These are phyloP conservation scores for Mollisia scopiformis DNA, from an alignment of 2,329 filamentous ascomycete species.

Conservation along the genomic window DNA sequence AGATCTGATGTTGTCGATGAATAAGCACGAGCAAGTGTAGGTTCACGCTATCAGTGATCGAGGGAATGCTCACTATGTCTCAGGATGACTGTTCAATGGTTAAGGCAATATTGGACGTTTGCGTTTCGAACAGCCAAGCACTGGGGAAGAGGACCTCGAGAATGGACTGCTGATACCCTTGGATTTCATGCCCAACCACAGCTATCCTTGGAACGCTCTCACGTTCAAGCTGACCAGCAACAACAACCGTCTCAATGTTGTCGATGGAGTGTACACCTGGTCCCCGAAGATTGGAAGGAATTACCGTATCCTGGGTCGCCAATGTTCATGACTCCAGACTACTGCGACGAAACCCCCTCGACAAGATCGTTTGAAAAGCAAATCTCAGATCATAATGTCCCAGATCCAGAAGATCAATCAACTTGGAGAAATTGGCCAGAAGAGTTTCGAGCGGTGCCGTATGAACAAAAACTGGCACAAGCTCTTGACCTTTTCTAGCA, in stretches of 20 bases:
- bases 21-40: not conserved
- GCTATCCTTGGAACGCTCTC: not conserved
- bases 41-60: not conserved
- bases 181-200: not conserved
- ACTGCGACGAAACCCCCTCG: too few species aligned
- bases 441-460: not conserved
- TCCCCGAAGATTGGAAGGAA: not conserved
- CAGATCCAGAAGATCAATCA: not conserved
- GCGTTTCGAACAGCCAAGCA: slow-evolving; percentile 8
- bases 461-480: not conserved
- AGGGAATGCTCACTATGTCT: not conserved
- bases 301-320: too few species aligned
- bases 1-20: not conserved
- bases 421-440: not conserved
- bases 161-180: not conserved
- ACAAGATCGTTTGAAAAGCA: not conserved
- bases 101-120: not conserved
- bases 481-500: slow-evolving; percentile 4
- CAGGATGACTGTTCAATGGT: not conserved
- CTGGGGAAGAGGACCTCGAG: slow-evolving; percentile 2
- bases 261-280: slow-evolving; percentile 6
- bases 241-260: not conserved
- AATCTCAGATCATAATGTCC: not conserved
- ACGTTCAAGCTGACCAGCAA: not conserved
- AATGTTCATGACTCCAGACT: too few species aligned